phyloP scores from a whole-genome alignment of 768 basidiomycete genomes.

The Rhodotorula babjevae region DNA sequence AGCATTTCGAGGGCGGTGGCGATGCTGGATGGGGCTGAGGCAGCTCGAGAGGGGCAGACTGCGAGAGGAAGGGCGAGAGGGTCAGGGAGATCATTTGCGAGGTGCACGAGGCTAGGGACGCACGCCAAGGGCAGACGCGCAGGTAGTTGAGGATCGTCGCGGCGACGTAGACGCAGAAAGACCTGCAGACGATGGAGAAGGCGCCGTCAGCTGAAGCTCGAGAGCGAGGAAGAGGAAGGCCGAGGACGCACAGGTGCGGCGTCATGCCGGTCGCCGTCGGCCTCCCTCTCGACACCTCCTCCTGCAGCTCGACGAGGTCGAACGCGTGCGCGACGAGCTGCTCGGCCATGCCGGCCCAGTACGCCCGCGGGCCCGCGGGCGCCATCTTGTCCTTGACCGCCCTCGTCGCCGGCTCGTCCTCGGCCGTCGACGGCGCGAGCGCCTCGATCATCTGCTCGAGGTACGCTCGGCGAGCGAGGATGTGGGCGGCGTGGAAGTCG shows the following conservation, averaged over 20 bases:
- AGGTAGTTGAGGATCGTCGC: not conserved
- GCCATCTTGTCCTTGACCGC: not conserved
- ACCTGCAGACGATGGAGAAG: too few relatives aligned
- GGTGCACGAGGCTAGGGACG: not conserved
- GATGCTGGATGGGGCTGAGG: not conserved
- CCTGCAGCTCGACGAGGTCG: not conserved
- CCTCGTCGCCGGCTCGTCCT: not conserved
- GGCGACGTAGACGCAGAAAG: conserved; percentile 9
- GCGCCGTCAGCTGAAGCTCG: too few relatives aligned
- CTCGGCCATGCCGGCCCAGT: not conserved
- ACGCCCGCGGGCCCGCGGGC: not conserved
- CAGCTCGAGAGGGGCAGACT: not conserved
- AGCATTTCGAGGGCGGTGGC: not conserved
- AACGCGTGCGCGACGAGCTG: not conserved
- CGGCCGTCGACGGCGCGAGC: not conserved
- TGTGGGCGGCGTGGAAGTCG: not conserved
- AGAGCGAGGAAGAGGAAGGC: too few relatives aligned
- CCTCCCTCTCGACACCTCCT: not conserved
- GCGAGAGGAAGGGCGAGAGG: too few relatives aligned
- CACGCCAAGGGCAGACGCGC: not conserved
- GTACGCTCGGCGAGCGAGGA: not conserved
- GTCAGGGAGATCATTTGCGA: not conserved
- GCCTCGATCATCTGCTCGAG: not conserved
- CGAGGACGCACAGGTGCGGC: conserved; percentile 2
- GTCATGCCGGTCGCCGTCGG: not conserved